Evolutionary conservation across 805 yeast species (phyloP).

Genomic region (Ogataea paraovalis): DNA sequence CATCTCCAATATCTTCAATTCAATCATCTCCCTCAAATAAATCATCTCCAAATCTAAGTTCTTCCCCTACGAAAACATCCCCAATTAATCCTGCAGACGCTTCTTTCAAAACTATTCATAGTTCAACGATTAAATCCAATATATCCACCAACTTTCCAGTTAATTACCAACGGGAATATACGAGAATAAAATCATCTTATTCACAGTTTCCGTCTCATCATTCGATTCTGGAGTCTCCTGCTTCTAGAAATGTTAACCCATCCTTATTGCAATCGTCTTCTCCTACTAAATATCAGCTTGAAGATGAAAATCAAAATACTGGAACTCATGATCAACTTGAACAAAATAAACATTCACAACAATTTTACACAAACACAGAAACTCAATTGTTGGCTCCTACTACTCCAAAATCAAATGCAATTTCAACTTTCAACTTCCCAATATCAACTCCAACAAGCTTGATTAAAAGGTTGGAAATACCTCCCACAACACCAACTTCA

Average conservation of each 20-base stretch:
- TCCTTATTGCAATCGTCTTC: conserved; percentile 18
- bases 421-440: background rate
- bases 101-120: conserved; percentile 8
- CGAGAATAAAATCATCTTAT: conserved; percentile 2
- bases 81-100: conserved; percentile 19
- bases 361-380: background rate
- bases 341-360: background rate
- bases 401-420: conserved; percentile 10
- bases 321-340: background rate
- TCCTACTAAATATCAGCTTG: background rate
- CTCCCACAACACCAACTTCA: conserved; percentile 30
- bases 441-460: conserved; percentile 11
- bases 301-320: background rate
- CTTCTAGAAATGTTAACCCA: conserved; percentile 21
- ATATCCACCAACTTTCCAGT: background rate
- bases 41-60: conserved; percentile 16
- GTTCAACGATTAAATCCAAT: background rate
- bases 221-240: conserved; percentile 11
- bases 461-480: conserved; percentile 6
- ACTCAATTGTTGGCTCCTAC: conserved; percentile 4
- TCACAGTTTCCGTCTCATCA: conserved; percentile 13
- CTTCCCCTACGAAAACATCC: conserved; percentile 30
- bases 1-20: conserved; percentile 18
- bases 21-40: conserved; percentile 10
- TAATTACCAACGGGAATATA: background rate